phyloP scores from a whole-genome alignment of 306 rosid genomes.

The Rubus parviflorus region DNA sequence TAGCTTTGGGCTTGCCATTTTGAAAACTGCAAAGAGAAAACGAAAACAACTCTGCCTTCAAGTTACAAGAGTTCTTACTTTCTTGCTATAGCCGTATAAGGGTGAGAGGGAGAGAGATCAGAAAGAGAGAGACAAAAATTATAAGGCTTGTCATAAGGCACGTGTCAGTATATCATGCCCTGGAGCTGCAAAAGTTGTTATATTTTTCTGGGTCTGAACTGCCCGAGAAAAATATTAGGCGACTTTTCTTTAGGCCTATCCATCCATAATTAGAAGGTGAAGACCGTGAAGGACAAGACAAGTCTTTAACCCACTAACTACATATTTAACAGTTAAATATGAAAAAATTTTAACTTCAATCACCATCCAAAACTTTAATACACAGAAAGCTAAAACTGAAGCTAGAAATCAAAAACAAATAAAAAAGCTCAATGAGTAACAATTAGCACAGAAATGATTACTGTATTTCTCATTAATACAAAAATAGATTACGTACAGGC shows the following conservation, averaged over 20 bases:
- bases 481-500: background rate
- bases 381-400: background rate
- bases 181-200: background rate
- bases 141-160: background rate
- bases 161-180: background rate
- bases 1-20: constrained; percentile 47
- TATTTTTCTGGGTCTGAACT: constrained; percentile 13
- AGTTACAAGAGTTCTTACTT: background rate
- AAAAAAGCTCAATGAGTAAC: background rate
- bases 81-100: constrained; percentile 10
- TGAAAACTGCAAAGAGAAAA: constrained; percentile 4
- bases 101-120: background rate
- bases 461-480: background rate
- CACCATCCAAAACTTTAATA: background rate
- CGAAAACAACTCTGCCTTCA: background rate
- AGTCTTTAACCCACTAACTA: background rate
- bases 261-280: background rate
- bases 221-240: constrained; percentile 23
- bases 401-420: too few species aligned
- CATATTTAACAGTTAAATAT: too few species aligned
- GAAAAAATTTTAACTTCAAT: too few species aligned
- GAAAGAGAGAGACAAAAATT: constrained; percentile 11
- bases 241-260: constrained; percentile 10
- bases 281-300: background rate
- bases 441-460: background rate